A percentile compares a stretch with the other conserved stretches of the same genome.
Evolutionary conservation across 257 asterid species (phyloP).

Genomic region (Solanum rostratum): DNA sequence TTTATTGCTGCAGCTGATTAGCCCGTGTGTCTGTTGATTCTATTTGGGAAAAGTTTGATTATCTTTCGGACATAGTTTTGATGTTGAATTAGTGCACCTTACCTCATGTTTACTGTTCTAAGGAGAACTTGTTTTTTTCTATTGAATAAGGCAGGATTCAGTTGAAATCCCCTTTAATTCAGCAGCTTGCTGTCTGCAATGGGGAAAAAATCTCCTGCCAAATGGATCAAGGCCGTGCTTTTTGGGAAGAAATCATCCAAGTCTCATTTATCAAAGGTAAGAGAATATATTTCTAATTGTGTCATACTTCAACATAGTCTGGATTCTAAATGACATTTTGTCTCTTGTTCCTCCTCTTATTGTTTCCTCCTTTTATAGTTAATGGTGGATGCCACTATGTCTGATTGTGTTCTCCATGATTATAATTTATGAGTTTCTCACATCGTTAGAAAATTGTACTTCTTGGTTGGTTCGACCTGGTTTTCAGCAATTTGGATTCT

Average conservation of each 20-base stretch:
- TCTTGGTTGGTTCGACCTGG: neutral
- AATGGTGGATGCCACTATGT: neutral
- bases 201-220: conserved; percentile 97
- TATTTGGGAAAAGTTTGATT: neutral
- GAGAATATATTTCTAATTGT: neutral
- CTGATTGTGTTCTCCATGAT: neutral
- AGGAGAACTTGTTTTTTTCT: neutral
- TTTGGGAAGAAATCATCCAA: conserved; percentile 86
- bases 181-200: conserved; percentile 23
- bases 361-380: neutral
- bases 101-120: neutral
- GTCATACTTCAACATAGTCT: neutral
- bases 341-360: neutral
- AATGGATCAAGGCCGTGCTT: conserved; percentile 90
- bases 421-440: neutral
- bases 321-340: neutral
- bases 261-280: conserved; percentile 59
- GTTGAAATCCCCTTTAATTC: conserved; percentile 15
- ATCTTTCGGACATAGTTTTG: neutral
- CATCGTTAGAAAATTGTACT: neutral
- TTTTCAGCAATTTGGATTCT: neutral
- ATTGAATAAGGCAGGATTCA: conserved; percentile 22
- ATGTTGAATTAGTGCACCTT: neutral
- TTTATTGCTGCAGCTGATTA: neutral
- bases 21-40: neutral